Base-by-base conservation (phyloP, 176 grass and related monocot genomes). In the Otatea glauca region DNA sequence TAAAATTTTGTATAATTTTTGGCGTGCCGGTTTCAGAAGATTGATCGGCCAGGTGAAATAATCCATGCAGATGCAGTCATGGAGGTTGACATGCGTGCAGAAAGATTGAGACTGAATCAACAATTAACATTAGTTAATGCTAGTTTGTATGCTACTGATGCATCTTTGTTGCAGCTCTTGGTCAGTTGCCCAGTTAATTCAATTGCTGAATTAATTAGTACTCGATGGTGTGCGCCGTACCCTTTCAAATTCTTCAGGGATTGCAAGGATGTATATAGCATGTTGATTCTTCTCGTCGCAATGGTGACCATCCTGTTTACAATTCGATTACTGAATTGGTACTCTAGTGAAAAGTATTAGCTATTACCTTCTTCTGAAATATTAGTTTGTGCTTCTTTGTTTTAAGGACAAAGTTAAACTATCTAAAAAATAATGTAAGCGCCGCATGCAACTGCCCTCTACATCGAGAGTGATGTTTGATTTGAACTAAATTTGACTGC, bases 41-140 rank as follows among this genome's bases (percentile, higher is more conserved):
- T 56, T 56, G 51, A 38, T 76, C 25, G 27, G 25, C 3, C 23
- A 37, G 48, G 48, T 54, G 47, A 53, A 24, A 24, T 20, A 14
- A 47, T 51, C 70, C 70, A 51, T 74, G 45, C 47, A 51, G 70
- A 74, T 53, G 47, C 24, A 72, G 44, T 50, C 70, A 44, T 70
- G 21, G 67, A 72, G 5, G 24, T 56, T 75, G 47, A 75, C 50
- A 56, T 21, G 27, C 27, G 37, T 38, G 29, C 17, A 37, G 6
- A 56, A 75, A 17, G 38, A 55, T 34, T 3, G 34, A 34, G 34
- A 34, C 34, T 34, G 34, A 34, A 34, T 34, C 34, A 34, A 34
- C 34, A 34, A 34, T 55, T 37, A 37, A 55, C 72, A 11, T 12
- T 21, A 20, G 72, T 10, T 7, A 21, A 75, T 56, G 45, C 34